Evolutionary conservation across 495 filamentous ascomycete species (phyloP).

Genomic region (Podospora didyma): DNA sequence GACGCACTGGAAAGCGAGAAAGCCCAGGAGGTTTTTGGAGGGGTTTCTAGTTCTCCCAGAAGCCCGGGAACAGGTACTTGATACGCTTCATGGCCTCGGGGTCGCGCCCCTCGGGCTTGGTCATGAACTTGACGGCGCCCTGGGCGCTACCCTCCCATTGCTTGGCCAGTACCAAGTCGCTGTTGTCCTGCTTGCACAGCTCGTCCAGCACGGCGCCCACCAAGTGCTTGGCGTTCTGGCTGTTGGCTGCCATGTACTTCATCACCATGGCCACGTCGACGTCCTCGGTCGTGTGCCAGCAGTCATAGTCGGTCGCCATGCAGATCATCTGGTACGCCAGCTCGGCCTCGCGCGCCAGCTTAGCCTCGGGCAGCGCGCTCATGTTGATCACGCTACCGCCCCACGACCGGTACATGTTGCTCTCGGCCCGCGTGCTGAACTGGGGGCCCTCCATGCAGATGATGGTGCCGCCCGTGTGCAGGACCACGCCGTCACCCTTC

Average conservation of each 20-base stretch:
- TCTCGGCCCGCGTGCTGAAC: slow-evolving; percentile 96
- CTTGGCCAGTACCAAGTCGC: slow-evolving; percentile 73
- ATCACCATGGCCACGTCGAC: slow-evolving; percentile 98
- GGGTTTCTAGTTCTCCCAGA: slow-evolving; percentile 30
- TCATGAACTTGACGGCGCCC: slow-evolving; percentile 70
- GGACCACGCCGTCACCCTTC: slow-evolving; percentile 69
- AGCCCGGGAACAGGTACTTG: slow-evolving; percentile 73
- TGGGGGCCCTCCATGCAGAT: slow-evolving; percentile 97
- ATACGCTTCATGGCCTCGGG: slow-evolving; percentile 65
- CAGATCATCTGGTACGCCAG: slow-evolving; percentile 97
- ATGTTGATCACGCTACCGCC: slow-evolving; percentile 95
- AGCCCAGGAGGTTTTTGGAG: not conserved
- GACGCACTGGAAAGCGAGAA: not conserved
- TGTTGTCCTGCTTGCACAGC: slow-evolving; percentile 69
- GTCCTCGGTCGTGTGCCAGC: slow-evolving; percentile 74
- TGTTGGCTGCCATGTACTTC: slow-evolving; percentile 91
- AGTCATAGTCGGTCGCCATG: slow-evolving; percentile 99
- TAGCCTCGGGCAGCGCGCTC: slow-evolving; percentile 92
- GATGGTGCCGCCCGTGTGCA: slow-evolving; percentile 76
- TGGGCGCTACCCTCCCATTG: slow-evolving; percentile 61
- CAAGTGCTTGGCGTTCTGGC: slow-evolving; percentile 77
- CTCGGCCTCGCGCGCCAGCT: slow-evolving; percentile 93
- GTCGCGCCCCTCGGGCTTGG: slow-evolving; percentile 58
- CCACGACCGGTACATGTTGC: slow-evolving; percentile 87
- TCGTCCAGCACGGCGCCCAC: slow-evolving; percentile 85